Evolutionary conservation across 140 eudicot genomes (phyloP).

Genomic region (Flaveria floridana): DNA sequence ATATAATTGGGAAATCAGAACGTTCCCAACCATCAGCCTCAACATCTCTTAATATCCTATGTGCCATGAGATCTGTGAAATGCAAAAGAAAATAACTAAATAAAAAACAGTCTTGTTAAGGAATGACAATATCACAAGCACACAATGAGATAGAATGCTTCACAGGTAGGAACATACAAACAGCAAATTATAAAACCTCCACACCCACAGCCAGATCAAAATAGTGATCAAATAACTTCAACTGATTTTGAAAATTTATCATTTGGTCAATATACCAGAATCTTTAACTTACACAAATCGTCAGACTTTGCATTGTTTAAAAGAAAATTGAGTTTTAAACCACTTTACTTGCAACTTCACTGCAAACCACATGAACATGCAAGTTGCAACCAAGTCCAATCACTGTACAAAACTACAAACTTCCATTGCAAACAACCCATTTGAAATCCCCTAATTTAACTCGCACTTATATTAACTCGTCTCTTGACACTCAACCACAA

Average conservation of each 20-base stretch:
- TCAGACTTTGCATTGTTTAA: too few relatives aligned
- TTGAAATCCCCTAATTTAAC: neutral
- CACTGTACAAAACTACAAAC: neutral
- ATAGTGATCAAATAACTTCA: neutral
- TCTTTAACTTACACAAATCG: neutral
- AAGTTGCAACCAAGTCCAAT: neutral
- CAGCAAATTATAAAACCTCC: neutral
- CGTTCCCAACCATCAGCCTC: slow-evolving; percentile 94
- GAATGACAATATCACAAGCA: neutral
- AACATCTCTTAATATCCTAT: slow-evolving; percentile 70
- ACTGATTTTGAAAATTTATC: neutral
- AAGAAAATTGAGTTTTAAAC: too few relatives aligned
- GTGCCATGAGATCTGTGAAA: slow-evolving; percentile 57
- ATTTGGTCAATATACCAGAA: neutral
- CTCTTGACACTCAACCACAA: neutral
- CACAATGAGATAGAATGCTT: neutral
- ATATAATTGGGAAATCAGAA: slow-evolving; percentile 77
- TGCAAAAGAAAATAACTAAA: neutral
- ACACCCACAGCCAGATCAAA: neutral
- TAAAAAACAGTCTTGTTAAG: slow-evolving; percentile 11
- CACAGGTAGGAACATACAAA: neutral
- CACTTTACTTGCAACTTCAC: neutral
- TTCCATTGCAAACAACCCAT: neutral
- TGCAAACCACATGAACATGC: neutral
- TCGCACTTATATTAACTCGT: neutral